These are phyloP conservation scores for Beauveria australis DNA, from an alignment of 2,329 filamentous ascomycete species.

Conservation along the genomic window DNA sequence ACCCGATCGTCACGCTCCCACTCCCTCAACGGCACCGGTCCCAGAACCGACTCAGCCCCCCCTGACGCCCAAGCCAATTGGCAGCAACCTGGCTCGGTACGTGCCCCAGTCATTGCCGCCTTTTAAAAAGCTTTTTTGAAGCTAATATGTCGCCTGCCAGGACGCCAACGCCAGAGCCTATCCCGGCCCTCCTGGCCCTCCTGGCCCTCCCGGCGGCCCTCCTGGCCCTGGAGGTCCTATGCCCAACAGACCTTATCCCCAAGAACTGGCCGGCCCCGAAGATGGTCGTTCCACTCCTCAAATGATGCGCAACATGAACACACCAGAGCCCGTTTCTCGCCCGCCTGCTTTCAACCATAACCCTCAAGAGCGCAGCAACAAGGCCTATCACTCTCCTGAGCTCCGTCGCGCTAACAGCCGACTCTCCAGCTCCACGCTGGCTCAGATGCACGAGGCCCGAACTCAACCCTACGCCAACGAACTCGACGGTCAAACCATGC, in stretches of 20 bases:
- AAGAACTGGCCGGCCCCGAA: neutral
- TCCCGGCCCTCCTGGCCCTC: conserved; percentile 14
- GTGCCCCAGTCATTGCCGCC: conserved; percentile 27
- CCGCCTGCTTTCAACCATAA: conserved; percentile 76
- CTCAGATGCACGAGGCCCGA: conserved; percentile 59
- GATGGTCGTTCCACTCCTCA: neutral
- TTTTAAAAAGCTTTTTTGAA: conserved; percentile 43
- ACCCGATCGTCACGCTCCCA: conserved; percentile 45
- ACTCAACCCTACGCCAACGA: conserved; percentile 9
- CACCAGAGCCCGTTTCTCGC: conserved; percentile 66
- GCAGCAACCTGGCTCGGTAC: conserved; percentile 25
- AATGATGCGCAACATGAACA: conserved; percentile 43
- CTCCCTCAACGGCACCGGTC: conserved; percentile 35
- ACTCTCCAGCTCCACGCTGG: conserved; percentile 72
- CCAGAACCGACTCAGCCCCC: conserved; percentile 44
- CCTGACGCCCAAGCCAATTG: conserved; percentile 32
- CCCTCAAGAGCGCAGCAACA: conserved; percentile 59
- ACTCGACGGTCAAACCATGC: conserved; percentile 8
- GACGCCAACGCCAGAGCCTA: conserved; percentile 20
- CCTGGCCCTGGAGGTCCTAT: neutral
- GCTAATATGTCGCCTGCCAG: conserved; percentile 22
- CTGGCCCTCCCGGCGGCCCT: conserved; percentile 8
- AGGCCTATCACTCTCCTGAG: conserved; percentile 66
- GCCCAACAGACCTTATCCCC: conserved; percentile 18
- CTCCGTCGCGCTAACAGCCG: conserved; percentile 74